Base-by-base conservation (phyloP, 139 green algal genomes). In the Picochlorum sp. region DNA sequence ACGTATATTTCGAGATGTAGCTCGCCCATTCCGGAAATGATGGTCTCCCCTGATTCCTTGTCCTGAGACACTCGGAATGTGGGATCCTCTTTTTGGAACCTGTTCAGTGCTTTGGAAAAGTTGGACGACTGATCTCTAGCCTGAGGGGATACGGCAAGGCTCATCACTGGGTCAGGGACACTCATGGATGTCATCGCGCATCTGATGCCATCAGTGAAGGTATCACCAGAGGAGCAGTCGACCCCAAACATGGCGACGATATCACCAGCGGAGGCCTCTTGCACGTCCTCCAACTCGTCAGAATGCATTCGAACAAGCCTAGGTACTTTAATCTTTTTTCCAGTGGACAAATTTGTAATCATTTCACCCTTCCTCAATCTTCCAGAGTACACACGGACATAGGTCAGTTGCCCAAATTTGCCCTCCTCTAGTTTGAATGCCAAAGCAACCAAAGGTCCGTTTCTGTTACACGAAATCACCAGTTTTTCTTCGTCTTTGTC, bases 351-450 rank as follows among this genome's bases (percentile, higher is more conserved):
- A 80, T 95, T 95, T 50, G 80, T 69, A 50, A 96, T 85, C 47
- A 73, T 76, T 73, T 93, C 86, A 4, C 89, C 85, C 77, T 94
- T 94, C 44, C 69, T 59, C 44, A 98, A 66, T 47, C 56, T 85
- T 60, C 71, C 92, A 37, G 84, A 87, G 84, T 99, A 99, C 50
- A 98, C 70, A 58, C 94, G 85, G 65, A 97, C 74, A 76, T 97
- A 99, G 5, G 93, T 98, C 28, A 99, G 85, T 84, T 99, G 94
- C 21, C 94, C 94, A 73, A 92, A 98, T 60, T 81, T 80, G 6
- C 92, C 92, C 77, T 99, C 94, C 72, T 99, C 94, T 54, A 99
- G 80, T 84, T 99, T 99, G 84, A 98, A 99, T 1, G 94, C 94
- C 38, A 96, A 66, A 1, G 76, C 85, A 45, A 90, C 82, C 56